Conservation (phyloP, 225 moss, liverwort and hornwort species). For the Straminergon stramineum region DNA sequence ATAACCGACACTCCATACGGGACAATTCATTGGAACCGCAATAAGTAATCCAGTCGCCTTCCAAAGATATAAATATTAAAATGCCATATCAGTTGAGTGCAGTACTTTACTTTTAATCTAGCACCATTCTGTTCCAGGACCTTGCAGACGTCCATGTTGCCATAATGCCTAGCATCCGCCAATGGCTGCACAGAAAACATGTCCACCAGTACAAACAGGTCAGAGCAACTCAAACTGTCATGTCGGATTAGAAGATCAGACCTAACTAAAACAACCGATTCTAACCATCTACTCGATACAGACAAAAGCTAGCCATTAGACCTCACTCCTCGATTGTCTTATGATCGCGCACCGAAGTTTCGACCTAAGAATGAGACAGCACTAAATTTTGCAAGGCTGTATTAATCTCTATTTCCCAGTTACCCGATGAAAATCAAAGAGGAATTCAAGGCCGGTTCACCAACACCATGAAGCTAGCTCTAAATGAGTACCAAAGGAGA, state of each 20-base stretch:
- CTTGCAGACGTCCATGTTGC: slow-evolving; percentile 59
- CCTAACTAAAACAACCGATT: background rate
- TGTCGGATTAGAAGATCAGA: background rate
- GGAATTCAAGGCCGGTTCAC: background rate
- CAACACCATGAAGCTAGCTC: background rate
- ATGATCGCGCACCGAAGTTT: background rate
- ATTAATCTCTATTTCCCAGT: background rate
- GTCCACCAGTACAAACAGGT: background rate
- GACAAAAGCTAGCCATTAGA: background rate
- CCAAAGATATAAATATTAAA: background rate
- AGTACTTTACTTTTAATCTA: slow-evolving; percentile 34
- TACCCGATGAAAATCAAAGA: background rate
- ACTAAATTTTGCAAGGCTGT: background rate
- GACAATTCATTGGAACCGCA: background rate
- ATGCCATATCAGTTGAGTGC: background rate
- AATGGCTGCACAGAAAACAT: slow-evolving; percentile 42
- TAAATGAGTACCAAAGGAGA: background rate
- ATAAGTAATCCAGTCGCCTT: background rate
- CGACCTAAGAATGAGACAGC: background rate
- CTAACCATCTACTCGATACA: background rate
- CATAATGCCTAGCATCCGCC: slow-evolving; percentile 79
- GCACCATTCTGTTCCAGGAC: slow-evolving; percentile 51
- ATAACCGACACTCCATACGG: background rate
- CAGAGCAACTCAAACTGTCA: background rate
- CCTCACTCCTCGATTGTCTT: background rate